Evolutionary conservation across 768 basidiomycete species (phyloP), one percentile per base, ranked within the genome.

Genomic region (Leccinellum luteum): DNA sequence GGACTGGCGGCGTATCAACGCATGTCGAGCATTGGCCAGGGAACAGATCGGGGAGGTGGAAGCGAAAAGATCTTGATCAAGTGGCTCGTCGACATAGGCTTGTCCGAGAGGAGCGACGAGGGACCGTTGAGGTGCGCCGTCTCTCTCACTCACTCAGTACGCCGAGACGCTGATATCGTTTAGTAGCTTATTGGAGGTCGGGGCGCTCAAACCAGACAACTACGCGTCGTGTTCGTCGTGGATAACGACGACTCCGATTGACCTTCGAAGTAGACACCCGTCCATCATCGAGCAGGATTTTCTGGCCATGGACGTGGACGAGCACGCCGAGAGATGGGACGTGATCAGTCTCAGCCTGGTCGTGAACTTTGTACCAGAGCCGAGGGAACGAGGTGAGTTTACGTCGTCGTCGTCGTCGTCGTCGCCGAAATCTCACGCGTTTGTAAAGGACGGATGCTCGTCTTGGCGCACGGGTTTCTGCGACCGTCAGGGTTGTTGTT

Each of bases 141-240:
- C 48, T 25, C 23, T 57, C 32, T 72, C 50, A 48, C 28, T 72
- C 25, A 25, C 50, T 49, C 55, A 4, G 44, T n/a, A 25, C 1
- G 8, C 34, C 3, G 23, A 31, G 15, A 15, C 21, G 23, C 4
- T 1, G 31, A 17, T 14, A 6, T 23, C 15, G 14, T 35, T 3
- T 60, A 95, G 93, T 60, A 95, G 93, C 52, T 73, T 96, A 53
- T 81, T 97, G 5, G 94, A 97, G 74, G 89, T 95, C 2, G 94
- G 94, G 0, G 94, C 94, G 13, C 76, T 97, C 47, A 85, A 82
- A 59, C 90, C 89, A 10, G 87, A 92, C 64, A 97, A 95, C 71
- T 94, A 89, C 66, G 75, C 72, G 6, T 73, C 78, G 5, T 88
- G 84, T 58, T 69, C 77, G 10, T 72, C 81, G 1, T 96, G 93